These are phyloP conservation scores for Mycena belliarum DNA, from an alignment of 768 basidiomycete genomes.

Conservation along the genomic window DNA sequence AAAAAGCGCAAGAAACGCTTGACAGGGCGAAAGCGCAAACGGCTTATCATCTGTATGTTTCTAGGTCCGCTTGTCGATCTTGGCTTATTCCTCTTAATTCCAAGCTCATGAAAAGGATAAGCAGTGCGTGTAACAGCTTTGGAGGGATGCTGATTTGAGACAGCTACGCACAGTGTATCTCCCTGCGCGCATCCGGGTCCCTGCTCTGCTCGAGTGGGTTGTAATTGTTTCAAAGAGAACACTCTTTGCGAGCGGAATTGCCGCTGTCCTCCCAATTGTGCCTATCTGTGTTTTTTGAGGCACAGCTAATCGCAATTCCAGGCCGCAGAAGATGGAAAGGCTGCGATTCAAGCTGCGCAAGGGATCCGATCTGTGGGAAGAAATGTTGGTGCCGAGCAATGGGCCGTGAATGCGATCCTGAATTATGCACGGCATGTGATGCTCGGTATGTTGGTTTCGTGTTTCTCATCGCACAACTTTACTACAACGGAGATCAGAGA, in stretches of 20 bases:
- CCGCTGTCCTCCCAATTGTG: slow-evolving; percentile 33
- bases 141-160: no score
- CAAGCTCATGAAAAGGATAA: background rate
- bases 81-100: background rate
- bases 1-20: no score
- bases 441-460: no score
- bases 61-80: no score
- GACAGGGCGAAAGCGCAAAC: background rate
- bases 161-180: slow-evolving; percentile 3
- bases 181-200: slow-evolving; percentile 44
- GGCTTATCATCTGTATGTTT: background rate
- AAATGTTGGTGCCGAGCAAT: slow-evolving; percentile 38
- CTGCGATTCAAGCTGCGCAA: background rate
- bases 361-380: slow-evolving; percentile 8
- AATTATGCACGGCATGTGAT: slow-evolving; percentile 46
- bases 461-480: no score
- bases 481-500: no score
- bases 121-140: no score
- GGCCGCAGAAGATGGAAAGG: background rate
- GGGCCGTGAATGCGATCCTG: slow-evolving; percentile 54
- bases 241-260: slow-evolving; percentile 51
- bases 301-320: background rate
- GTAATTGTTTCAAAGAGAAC: slow-evolving; percentile 38
- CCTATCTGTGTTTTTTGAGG: background rate
- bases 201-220: slow-evolving; percentile 38